These are phyloP conservation scores for Diaporthe velutina DNA, from an alignment of 2,329 filamentous ascomycete species.

Conservation along the genomic window DNA sequence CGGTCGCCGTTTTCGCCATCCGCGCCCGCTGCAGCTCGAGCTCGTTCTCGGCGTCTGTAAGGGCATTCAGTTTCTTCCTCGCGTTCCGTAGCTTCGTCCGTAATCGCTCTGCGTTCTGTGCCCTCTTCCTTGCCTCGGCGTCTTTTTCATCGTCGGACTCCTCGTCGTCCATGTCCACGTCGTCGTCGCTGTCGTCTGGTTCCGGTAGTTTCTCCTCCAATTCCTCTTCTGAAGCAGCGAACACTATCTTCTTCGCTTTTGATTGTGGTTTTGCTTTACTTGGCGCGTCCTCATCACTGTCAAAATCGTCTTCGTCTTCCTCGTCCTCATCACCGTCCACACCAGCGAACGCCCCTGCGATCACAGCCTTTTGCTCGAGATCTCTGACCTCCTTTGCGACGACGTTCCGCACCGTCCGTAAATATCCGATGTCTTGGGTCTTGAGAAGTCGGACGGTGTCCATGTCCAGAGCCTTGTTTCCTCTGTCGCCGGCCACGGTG, in stretches of 20 bases:
- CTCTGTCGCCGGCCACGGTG: slow-evolving; percentile 69
- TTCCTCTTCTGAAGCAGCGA: slow-evolving; percentile 57
- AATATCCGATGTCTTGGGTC: slow-evolving; percentile 76
- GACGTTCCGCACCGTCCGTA: slow-evolving; percentile 73
- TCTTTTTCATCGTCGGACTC: slow-evolving; percentile 42
- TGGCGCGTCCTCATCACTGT: slow-evolving; percentile 45
- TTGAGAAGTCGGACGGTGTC: slow-evolving; percentile 74
- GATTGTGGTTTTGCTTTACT: slow-evolving; percentile 41
- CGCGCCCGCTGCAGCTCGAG: slow-evolving; percentile 71
- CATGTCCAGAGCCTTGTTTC: slow-evolving; percentile 66
- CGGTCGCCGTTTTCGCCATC: slow-evolving; percentile 75
- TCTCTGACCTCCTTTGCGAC: slow-evolving; percentile 68
- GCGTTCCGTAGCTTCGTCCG: slow-evolving; percentile 62
- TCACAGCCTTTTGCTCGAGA: slow-evolving; percentile 66
- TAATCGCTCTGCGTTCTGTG: slow-evolving; percentile 60
- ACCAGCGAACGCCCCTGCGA: slow-evolving; percentile 53
- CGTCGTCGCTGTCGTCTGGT: slow-evolving; percentile 45
- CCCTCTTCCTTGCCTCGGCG: slow-evolving; percentile 50
- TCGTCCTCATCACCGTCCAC: slow-evolving; percentile 47
- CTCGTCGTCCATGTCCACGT: slow-evolving; percentile 47
- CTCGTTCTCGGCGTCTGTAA: slow-evolving; percentile 68
- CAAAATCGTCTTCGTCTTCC: slow-evolving; percentile 48
- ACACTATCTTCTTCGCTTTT: slow-evolving; percentile 63
- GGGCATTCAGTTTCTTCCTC: slow-evolving; percentile 65
- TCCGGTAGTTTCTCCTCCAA: slow-evolving; percentile 43